A percentile compares a stretch with the other conserved stretches of the same genome.
phyloP scores from a whole-genome alignment of 2,329 filamentous ascomycete species.

The Akanthomyces uredinophilus region DNA sequence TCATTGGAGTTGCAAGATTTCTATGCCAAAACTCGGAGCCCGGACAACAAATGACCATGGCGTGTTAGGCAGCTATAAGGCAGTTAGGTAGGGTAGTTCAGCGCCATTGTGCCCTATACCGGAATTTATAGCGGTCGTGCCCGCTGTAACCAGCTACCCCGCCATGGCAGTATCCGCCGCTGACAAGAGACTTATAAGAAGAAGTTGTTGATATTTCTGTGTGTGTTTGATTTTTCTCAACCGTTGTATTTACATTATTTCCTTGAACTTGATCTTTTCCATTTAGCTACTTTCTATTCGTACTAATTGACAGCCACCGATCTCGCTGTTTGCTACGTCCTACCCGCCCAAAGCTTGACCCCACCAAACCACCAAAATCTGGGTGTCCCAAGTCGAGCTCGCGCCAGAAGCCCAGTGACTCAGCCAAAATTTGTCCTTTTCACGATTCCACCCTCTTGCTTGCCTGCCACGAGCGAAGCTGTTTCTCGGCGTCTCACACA shows the following conservation, averaged over 20 bases:
- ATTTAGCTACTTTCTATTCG: no score
- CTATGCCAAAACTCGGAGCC: no score
- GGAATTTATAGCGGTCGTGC: not conserved
- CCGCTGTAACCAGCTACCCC: not conserved
- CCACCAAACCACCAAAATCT: conserved; percentile 2
- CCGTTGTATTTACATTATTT: no score
- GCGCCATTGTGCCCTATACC: not conserved
- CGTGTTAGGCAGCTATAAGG: not conserved
- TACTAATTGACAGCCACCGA: no score
- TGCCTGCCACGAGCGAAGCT: not conserved
- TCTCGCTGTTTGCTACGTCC: no score
- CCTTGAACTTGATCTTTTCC: no score
- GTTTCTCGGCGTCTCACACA: not conserved
- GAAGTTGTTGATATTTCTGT: no score
- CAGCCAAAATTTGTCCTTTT: conserved; percentile 8
- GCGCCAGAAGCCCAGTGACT: conserved; percentile 4
- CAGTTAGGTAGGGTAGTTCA: no score
- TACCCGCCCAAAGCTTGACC: not conserved
- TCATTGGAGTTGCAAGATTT: no score
- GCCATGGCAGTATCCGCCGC: not conserved
- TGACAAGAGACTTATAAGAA: no score
- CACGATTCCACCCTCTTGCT: not conserved
- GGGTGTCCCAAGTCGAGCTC: not conserved
- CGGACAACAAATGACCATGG: not conserved
- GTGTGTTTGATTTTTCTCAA: no score